phyloP scores from a whole-genome alignment of 2,329 filamentous ascomycete species.

The Acrocalymma vagum region DNA sequence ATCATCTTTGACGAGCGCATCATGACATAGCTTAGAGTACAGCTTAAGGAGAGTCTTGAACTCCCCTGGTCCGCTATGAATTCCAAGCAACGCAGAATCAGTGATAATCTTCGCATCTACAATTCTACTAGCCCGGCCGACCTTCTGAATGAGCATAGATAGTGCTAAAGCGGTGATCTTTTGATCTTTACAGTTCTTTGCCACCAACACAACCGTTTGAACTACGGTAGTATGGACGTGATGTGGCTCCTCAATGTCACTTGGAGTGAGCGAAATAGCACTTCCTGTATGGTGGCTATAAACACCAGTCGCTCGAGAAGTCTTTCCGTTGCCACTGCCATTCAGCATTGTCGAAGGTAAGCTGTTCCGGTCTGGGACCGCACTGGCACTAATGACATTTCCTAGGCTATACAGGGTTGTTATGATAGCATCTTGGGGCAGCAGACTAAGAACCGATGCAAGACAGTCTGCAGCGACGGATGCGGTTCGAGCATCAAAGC shows the following conservation, averaged over 20 bases:
- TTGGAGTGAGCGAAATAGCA: conserved; percentile 78
- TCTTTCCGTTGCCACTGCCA: conserved; percentile 57
- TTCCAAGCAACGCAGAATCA: conserved; percentile 79
- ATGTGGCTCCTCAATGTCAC: conserved; percentile 80
- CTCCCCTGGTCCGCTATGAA: conserved; percentile 80
- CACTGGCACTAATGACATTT: conserved; percentile 85
- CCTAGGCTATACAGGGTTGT: conserved; percentile 96
- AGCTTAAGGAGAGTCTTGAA: conserved; percentile 87
- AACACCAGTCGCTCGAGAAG: conserved; percentile 45
- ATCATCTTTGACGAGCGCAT: conserved; percentile 76
- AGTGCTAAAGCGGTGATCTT: conserved; percentile 94
- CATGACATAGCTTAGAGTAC: conserved; percentile 77
- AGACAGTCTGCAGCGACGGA: conserved; percentile 83
- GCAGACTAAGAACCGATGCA: conserved; percentile 78
- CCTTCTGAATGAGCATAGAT: conserved; percentile 96
- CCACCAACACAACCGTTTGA: conserved; percentile 93
- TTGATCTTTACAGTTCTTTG: conserved; percentile 79
- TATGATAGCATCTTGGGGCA: conserved; percentile 93
- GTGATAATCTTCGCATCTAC: conserved; percentile 88
- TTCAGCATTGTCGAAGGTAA: conserved; percentile 59
- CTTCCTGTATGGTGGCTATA: conserved; percentile 68
- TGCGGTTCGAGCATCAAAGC: conserved; percentile 73
- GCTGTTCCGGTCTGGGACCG: conserved; percentile 57
- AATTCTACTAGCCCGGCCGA: conserved; percentile 80
- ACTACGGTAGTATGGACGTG: conserved; percentile 87